These are phyloP conservation scores for Parastagonospora nodorum DNA, from an alignment of 2,329 filamentous ascomycete genomes.

Conservation along the genomic window DNA sequence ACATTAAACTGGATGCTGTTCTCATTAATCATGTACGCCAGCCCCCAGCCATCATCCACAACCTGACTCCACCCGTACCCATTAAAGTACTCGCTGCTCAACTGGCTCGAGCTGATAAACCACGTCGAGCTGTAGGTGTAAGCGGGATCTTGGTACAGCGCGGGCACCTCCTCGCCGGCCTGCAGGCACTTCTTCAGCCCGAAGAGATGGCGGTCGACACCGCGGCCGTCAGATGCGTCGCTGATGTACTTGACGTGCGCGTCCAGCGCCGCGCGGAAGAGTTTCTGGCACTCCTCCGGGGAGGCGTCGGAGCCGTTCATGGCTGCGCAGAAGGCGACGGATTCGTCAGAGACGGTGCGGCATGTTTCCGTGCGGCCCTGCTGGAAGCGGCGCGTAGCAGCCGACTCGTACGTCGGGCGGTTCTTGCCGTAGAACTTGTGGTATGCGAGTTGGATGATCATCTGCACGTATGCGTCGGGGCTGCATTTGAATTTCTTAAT, in stretches of 20 bases:
- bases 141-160: constrained; percentile 85
- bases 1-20: constrained; percentile 99
- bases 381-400: constrained; percentile 92
- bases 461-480: constrained; percentile 96
- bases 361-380: constrained; percentile 96
- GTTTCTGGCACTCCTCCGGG: constrained; percentile 68
- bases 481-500: constrained; percentile 99
- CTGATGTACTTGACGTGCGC: constrained; percentile 89
- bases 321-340: constrained; percentile 84
- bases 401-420: constrained; percentile 96
- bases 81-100: constrained; percentile 97
- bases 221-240: constrained; percentile 87
- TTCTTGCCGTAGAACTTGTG: constrained; percentile 99
- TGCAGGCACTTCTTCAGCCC: constrained; percentile 89
- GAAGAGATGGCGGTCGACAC: constrained; percentile 96
- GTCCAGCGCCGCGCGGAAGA: constrained; percentile 81
- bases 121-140: constrained; percentile 83
- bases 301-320: constrained; percentile 73
- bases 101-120: constrained; percentile 86
- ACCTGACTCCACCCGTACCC: constrained; percentile 99
- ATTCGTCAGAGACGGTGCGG: constrained; percentile 88
- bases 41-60: constrained; percentile 92
- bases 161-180: constrained; percentile 78
- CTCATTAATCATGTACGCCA: constrained; percentile 99
- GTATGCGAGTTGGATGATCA: constrained; percentile 98